Base-by-base conservation (phyloP, 768 basidiomycete species). In the Phallus indusiatus region DNA sequence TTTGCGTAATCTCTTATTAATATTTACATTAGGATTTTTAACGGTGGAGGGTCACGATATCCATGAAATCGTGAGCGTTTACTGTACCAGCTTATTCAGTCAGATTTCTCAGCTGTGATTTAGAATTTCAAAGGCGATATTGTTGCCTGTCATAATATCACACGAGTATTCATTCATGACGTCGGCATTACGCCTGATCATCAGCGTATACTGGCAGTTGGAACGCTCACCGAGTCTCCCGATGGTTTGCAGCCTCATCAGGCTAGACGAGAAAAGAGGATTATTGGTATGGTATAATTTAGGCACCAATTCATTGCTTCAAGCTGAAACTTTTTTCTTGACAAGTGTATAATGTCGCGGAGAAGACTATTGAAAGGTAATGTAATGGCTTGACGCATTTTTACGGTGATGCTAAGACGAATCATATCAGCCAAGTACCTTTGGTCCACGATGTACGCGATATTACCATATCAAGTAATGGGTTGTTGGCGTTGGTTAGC, bases 361-460 rank as follows among this genome's bases (percentile, higher is more conserved):
- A 77, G n/a, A 77, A 81, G 57, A 74, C 79, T 60, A 75, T 86
- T 42, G 88, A 90, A 68, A 84, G 80, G 86, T 88, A 64, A 22
- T 46, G 9, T n/a, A 12, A 53, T 53, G 6, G 9, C 33, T 28
- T 28, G 21, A 20, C 6, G 6, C 47, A 53, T 47, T 14, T 28
- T 59, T 11, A 47, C 36, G 28, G 42, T 49, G 18, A 60, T 55
- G 18, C 12, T 11, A 33, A n/a, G 47, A 36, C 28, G 35, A 46
- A 16, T 53, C 16, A 37, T 14, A 17, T 64, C 47, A 88, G 87
- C 67, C 81, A 83, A 72, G 84, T 85, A 0, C 86, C 87, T 4
- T 81, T 88, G 5, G 72, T 88, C 1, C 83, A 87, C 64, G 84
- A 88, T 60, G 84, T 88, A 53, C 80, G 83, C 54, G 82, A 87